Base-by-base conservation (phyloP, 352 stramenopile genomes). In the Globisporangium camurandrum region DNA sequence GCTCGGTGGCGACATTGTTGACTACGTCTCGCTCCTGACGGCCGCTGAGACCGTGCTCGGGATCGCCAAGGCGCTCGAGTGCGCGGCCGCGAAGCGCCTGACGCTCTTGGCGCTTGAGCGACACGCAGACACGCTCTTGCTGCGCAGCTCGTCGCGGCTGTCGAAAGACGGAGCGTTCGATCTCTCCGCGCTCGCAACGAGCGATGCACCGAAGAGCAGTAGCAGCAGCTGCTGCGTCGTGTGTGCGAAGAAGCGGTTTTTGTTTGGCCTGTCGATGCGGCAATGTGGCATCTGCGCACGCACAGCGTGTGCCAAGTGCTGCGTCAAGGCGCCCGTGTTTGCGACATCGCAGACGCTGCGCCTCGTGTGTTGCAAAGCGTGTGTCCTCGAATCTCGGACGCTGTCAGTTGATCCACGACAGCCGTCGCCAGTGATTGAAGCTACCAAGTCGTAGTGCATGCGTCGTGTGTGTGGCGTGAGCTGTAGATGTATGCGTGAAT, bases 271-370 rank as follows among this genome's bases (percentile, higher is more conserved):
- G n/a, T n/a, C n/a, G n/a, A n/a, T n/a, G n/a, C n/a, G n/a, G n/a
- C n/a, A n/a, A n/a, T n/a, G n/a, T n/a, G n/a, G n/a, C n/a, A n/a
- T n/a, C n/a, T n/a, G n/a, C n/a, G n/a, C n/a, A n/a, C n/a, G n/a
- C n/a, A n/a, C n/a, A n/a, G n/a, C n/a, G 14, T 86, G 75, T 52
- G 63, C 55, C 51, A 84, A 84, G 57, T 86, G 69, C 58, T 55
- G 69, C 19, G 60, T 79, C 16, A 83, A 75, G 26, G 63, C 59
- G 3, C 47, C 40, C 4, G 30, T 84, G 10, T 63, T 86, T 39
- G 59, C 65, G 12, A 55, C 43, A 7, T 66, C 63, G 2, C 57
- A 62, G 23, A 50, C 67, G 2, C 46, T 81, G 6, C 16, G 47
- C 5, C 53, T 84, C 3, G 28, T 57, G 24, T 84, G 71, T 50